Base-by-base conservation (phyloP, 495 filamentous ascomycete genomes). In the Neohortaea acidophila region DNA sequence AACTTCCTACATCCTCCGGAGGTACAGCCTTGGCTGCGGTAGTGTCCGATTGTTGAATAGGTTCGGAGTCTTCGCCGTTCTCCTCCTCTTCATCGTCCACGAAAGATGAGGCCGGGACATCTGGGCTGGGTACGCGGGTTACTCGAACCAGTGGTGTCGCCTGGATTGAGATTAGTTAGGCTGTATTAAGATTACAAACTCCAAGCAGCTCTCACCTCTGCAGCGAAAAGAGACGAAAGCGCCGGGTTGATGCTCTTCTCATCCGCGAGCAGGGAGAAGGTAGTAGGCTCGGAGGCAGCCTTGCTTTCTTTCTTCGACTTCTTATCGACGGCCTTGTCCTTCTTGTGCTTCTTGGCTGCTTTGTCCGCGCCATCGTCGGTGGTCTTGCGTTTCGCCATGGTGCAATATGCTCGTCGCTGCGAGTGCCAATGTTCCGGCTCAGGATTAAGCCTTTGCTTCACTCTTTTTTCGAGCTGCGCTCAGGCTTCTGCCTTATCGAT, bases 221-320 rank as follows among this genome's bases (percentile, higher is more conserved):
- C 65, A 21, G 78, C 67, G 59, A 94, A 94, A 19, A 94, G 68
- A 33, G 80, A 78, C 44, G 79, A 74, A 47, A 94, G 52, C 37
- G 66, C 59, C 44, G 81, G 78, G 62, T 94, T 82, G 47, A 91
- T 66, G 44, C 69, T 40, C 19, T 58, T 53, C 18, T 53, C 57
- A 38, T 51, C 53, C 19, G 53, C 52, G 13, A 66, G 45, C 34
- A 68, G 56, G 20, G 63, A 52, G 41, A 49, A 49, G 11, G 40
- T 36, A 13, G 22, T 41, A n/a, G 33, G 27, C 14, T 24, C 35
- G 19, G 34, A 14, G 8, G 19, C 41, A 37, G 37, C 24, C 27
- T 39, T 44, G 41, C 45, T 46, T 36, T 36, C 41, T 15, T 19
- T 25, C 39, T 44, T 43, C 6, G n/a, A 15, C 27, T 40, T 40